Conservation (phyloP, 352 stramenopile genomes). For the Pythium pyrilobum region DNA sequence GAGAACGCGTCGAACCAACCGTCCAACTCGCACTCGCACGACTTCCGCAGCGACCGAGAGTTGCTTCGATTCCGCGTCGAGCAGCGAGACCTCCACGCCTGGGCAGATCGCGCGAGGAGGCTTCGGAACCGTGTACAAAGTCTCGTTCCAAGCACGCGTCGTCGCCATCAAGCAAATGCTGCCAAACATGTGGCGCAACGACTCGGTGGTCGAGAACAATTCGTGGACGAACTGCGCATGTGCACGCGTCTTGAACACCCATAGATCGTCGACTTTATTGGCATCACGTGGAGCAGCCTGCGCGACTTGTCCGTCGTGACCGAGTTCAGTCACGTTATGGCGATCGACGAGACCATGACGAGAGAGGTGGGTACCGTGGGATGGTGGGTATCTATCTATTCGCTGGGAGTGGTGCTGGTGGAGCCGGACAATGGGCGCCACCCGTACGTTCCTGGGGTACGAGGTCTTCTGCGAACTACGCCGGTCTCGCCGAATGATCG, state of each 20-base stretch:
- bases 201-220: constrained; percentile 16
- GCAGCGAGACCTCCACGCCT: constrained; percentile 10
- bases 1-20: too few species aligned
- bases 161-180: constrained; percentile 24
- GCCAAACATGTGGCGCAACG: constrained; percentile 16
- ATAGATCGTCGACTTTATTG: constrained; percentile 29
- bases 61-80: constrained; percentile 6
- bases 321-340: constrained; percentile 25
- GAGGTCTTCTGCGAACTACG: too few species aligned
- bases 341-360: constrained; percentile 27
- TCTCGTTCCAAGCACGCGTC: constrained; percentile 1
- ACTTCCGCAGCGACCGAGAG: constrained; percentile 14
- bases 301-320: constrained; percentile 25
- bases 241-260: constrained; percentile 23
- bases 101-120: constrained; percentile 14
- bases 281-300: constrained; percentile 26
- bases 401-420: constrained; percentile 29
- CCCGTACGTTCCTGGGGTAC: constrained; percentile 44
- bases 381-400: too few species aligned
- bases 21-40: too few species aligned
- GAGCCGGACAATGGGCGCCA: constrained; percentile 27
- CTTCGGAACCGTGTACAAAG: constrained; percentile 16
- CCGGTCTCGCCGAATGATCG: too few species aligned
- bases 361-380: constrained; percentile 27
- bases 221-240: constrained; percentile 32